These are phyloP conservation scores for Emericellopsis terricola DNA, from an alignment of 495 filamentous ascomycete genomes.

Conservation along the genomic window DNA sequence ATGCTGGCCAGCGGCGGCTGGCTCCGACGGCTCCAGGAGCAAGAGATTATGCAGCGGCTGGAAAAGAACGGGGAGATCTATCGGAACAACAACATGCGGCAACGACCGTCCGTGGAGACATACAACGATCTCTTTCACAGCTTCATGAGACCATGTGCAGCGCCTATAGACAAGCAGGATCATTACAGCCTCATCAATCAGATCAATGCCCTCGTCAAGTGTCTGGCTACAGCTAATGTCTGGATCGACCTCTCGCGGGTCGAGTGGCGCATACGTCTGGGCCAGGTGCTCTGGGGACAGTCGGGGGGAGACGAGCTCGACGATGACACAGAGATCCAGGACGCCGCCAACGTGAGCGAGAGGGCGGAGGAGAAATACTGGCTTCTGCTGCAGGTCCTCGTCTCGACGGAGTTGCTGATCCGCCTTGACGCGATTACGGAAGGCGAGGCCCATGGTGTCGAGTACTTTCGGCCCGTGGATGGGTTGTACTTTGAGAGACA, in stretches of 20 bases:
- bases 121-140: constrained; percentile 44
- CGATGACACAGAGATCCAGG: constrained; percentile 19
- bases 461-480: constrained; percentile 37
- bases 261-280: constrained; percentile 62
- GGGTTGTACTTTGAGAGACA: constrained; percentile 44
- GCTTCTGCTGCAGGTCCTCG: constrained; percentile 60
- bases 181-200: constrained; percentile 42
- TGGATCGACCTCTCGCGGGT: constrained; percentile 70
- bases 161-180: constrained; percentile 35
- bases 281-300: constrained; percentile 68
- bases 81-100: constrained; percentile 15
- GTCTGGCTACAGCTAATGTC: constrained; percentile 32
- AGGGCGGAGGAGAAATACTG: constrained; percentile 44
- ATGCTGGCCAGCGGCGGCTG: constrained; percentile 30
- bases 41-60: constrained; percentile 30
- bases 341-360: constrained; percentile 22
- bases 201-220: constrained; percentile 35
- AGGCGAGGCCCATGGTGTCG: constrained; percentile 28
- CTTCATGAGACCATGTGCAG: constrained; percentile 37
- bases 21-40: constrained; percentile 32
- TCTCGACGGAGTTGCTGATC: constrained; percentile 60
- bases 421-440: constrained; percentile 55
- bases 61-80: constrained; percentile 29
- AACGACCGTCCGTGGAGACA: constrained; percentile 25
- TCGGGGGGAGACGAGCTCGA: constrained; percentile 33